These are phyloP conservation scores for Trapa bicornis DNA, from an alignment of 345 rosid genomes.

Conservation along the genomic window DNA sequence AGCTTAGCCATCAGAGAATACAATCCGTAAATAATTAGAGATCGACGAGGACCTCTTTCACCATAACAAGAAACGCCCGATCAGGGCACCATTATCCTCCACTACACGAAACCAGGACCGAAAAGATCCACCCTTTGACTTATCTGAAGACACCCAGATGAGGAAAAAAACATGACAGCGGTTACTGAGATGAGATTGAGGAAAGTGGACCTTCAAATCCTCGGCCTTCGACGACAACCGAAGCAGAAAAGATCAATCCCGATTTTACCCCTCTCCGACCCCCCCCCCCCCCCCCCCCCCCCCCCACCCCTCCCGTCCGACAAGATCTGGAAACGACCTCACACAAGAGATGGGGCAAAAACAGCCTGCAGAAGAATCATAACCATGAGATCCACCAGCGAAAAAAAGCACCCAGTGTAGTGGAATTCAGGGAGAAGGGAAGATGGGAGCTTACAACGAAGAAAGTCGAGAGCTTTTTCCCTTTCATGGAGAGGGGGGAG, in stretches of 20 bases:
- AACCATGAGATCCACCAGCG: not conserved
- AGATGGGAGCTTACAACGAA: slow-evolving; percentile 2
- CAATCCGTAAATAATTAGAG: not conserved
- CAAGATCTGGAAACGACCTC: not conserved
- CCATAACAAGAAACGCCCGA: slow-evolving; percentile 6
- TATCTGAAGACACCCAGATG: slow-evolving; percentile 7
- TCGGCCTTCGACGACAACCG: not conserved
- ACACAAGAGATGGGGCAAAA: not conserved
- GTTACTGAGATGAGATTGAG: not conserved
- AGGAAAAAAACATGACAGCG: slow-evolving; percentile 1
- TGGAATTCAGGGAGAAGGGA: not conserved
- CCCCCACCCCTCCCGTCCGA: not conserved
- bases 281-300: not conserved
- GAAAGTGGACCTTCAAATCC: not conserved
- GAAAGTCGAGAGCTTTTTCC: slow-evolving; percentile 7
- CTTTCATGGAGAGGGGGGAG: slow-evolving; percentile 5
- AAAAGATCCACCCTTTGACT: slow-evolving; percentile 3
- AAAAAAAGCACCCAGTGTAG: not conserved
- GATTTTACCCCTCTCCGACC: not conserved
- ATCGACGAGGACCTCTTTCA: not conserved
- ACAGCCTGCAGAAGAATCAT: not conserved
- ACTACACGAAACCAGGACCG: not conserved
- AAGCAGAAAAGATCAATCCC: not conserved
- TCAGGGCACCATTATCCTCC: not conserved
- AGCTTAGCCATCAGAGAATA: slow-evolving; percentile 3